These are phyloP conservation scores for Ogataea nitratoaversa DNA, from an alignment of 805 yeast species.

Conservation along the genomic window DNA sequence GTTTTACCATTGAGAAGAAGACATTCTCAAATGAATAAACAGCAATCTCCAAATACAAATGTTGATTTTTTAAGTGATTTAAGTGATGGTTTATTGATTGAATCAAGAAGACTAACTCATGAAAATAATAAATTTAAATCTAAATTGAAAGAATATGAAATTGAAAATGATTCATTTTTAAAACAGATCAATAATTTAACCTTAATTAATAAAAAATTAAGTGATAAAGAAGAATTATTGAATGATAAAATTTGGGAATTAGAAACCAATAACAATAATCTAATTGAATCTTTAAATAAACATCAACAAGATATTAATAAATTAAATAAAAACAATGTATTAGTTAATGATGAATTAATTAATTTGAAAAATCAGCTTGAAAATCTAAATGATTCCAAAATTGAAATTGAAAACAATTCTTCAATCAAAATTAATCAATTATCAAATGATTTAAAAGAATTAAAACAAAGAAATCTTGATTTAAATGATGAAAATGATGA, in stretches of 20 bases:
- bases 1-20: constrained; percentile 7
- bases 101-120: constrained; percentile 67
- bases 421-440: constrained; percentile 33
- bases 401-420: constrained; percentile 37
- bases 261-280: constrained; percentile 41
- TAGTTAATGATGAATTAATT: constrained; percentile 19
- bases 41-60: constrained; percentile 43
- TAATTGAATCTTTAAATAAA: constrained; percentile 40
- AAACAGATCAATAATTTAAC: constrained; percentile 34
- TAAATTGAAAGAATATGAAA: constrained; percentile 38
- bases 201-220: constrained; percentile 29
- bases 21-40: constrained; percentile 2
- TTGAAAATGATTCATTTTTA: constrained; percentile 38
- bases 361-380: constrained; percentile 49
- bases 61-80: constrained; percentile 70
- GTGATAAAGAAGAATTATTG: constrained; percentile 41
- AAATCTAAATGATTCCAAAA: constrained; percentile 36
- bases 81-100: constrained; percentile 65
- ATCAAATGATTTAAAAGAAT: constrained; percentile 40
- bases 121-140: constrained; percentile 49
- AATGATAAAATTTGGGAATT: constrained; percentile 65
- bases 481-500: constrained; percentile 68
- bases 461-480: constrained; percentile 50
- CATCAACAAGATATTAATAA: constrained; percentile 38
- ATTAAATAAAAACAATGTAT: constrained; percentile 34